Base-by-base conservation (phyloP, 1,139 yeast species). In the Lizanozyma gosingica region DNA sequence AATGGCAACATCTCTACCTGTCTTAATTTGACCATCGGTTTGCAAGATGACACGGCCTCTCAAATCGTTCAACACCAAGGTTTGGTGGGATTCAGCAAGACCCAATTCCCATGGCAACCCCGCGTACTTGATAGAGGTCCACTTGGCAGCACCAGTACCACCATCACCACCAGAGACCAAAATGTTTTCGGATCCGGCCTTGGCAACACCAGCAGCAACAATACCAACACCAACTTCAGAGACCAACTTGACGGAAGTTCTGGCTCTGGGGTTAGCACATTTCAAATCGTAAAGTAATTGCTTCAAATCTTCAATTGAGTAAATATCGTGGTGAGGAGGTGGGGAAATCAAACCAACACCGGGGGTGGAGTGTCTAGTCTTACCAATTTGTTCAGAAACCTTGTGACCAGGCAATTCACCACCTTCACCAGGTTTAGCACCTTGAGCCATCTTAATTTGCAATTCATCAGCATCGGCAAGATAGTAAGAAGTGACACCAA, bases 341-440 rank as follows among this genome's bases (percentile, higher is more conserved):
- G 98, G 98, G 37, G 97, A 87, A 55, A 92, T 90, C 56, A 92
- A 76, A 55, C 97, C 97, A 44, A 92, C 97, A 56, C 95, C 95
- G 35, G 95, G 87, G 39, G 97, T 92, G 1, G 97, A 88, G 62
- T 90, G 97, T 68, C 98, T 80, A 3, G 97, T 90, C 65, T 84
- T 87, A 42, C 95, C 98, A 67, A 92, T 92, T 40, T 78, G 78
- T 41, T 74, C 78, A 35, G 94, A 78, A 38, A 92, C 97, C 65
- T 92, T 92, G 68, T 85, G 84, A 45, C 96, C 97, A 37, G 97
- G 97, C 52, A 92, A 73, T 64, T 92, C 97, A 76, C 98, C 98
- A 73, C 98, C 98, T 71, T 92, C 97, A 71, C 97, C 98, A 8
- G 97, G 97, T 66, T 92, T 92, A 42, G 98, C 98, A 66, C 98